Evolutionary conservation across 2,329 filamentous ascomycete species (phyloP), one percentile per base, ranked within the genome.

Genomic region (Dendrostoma leiphaemia): DNA sequence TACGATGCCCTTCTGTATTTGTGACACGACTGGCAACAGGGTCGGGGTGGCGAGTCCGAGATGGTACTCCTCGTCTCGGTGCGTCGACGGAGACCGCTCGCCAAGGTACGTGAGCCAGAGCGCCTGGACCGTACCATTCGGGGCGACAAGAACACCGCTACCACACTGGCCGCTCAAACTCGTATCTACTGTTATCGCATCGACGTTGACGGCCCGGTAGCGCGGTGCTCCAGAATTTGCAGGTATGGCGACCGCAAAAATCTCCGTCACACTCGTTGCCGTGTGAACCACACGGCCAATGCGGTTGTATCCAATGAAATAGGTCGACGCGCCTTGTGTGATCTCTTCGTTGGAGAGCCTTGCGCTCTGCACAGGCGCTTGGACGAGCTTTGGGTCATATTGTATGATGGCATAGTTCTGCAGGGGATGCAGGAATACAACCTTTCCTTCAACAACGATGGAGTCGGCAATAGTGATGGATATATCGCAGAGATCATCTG

Each of bases 251-350:
- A 97, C 94, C 2, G 94, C 94, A 10, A 93, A 97, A 65, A 99
- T 95, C 69, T 99, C 94, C 1, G 95, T 99, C 13, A 99, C 91
- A 0, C 89, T 91, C 0, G 94, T 97, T 63, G 96, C 91, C 5
- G 91, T 90, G 62, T 97, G 90, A 4, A 97, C 93, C 37, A 97
- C 90, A 32, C 93, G 85, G 58, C 93, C 88, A 61, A 97, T 97
- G 61, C 95, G 87, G 68, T 99, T 99, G 76, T 96, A 95, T n/a
- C 94, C 95, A 59, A 99, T 89, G 72, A 99, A 99, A 62, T 96
- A 92, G 0, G 92, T 97, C 54, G 93, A 88, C 46, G 92, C 90
- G 32, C 94, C 94, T 74, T 97, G 94, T 48, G 91, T 92, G 68
- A 97, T 91, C 63, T 86, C 85, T 53, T 90, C 84, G 6, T 79